These are phyloP conservation scores for Thuidium tamariscinum DNA, from an alignment of 225 moss, liverwort and hornwort species.

Conservation along the genomic window DNA sequence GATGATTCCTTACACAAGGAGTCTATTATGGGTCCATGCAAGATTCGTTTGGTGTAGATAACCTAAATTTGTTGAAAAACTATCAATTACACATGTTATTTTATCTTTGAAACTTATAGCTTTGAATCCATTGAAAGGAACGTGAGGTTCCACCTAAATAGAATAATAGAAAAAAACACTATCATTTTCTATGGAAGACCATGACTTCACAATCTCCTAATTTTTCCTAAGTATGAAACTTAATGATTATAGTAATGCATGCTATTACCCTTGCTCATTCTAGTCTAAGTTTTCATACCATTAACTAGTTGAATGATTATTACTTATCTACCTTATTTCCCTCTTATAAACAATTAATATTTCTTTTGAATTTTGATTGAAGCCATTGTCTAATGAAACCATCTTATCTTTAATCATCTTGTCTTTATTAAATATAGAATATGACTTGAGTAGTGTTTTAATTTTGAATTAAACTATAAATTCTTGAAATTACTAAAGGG, in stretches of 20 bases:
- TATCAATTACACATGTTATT: background rate
- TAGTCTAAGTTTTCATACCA: background rate
- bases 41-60: background rate
- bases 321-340: background rate
- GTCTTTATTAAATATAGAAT: background rate
- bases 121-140: background rate
- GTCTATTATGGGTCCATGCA: background rate
- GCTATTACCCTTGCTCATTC: background rate
- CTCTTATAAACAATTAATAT: background rate
- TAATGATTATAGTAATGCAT: background rate
- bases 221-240: background rate
- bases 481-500: too few relatives aligned
- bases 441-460: background rate
- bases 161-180: background rate
- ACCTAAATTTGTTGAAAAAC: background rate
- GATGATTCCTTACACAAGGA: background rate
- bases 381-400: background rate
- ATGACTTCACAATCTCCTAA: background rate
- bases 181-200: background rate
- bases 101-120: background rate
- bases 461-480: background rate
- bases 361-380: background rate
- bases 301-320: background rate
- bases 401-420: background rate
- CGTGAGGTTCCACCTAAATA: background rate